Evolutionary conservation across 164 flowering plant species (phyloP).

Genomic region (Cinnamomum micranthum): DNA sequence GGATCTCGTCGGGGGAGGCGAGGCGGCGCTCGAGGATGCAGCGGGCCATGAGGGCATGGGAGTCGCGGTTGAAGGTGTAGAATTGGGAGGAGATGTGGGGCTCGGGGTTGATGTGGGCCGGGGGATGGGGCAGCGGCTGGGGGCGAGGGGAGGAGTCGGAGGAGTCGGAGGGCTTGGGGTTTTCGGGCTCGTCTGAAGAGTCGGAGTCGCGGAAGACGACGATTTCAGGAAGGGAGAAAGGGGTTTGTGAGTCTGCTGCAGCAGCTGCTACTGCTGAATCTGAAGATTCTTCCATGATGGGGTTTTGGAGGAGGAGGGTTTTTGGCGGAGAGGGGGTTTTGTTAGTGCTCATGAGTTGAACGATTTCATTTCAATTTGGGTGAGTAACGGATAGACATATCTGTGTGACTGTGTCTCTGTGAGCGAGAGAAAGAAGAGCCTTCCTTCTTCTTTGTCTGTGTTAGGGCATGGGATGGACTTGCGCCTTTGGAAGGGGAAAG

Average conservation of each 20-base stretch:
- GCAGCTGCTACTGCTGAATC: not conserved
- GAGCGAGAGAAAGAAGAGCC: too few species aligned
- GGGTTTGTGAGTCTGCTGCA: not conserved
- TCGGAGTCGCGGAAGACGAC: slow-evolving; percentile 42
- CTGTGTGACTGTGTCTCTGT: too few species aligned
- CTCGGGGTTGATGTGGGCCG: slow-evolving; percentile 51
- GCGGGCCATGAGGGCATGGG: slow-evolving; percentile 78
- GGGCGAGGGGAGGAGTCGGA: slow-evolving; percentile 18
- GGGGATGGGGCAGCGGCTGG: slow-evolving; percentile 1
- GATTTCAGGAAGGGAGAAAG: slow-evolving; percentile 39
- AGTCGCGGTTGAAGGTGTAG: slow-evolving; percentile 82
- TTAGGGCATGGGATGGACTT: too few species aligned
- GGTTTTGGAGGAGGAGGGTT: not conserved
- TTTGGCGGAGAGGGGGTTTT: not conserved
- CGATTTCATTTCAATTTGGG: not conserved
- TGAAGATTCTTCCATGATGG: not conserved
- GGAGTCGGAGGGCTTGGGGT: slow-evolving; percentile 23
- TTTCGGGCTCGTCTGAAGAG: slow-evolving; percentile 24
- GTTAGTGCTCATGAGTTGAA: not conserved
- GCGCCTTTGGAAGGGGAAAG: too few species aligned
- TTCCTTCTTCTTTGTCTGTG: too few species aligned
- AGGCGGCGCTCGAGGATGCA: slow-evolving; percentile 61
- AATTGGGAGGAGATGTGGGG: slow-evolving; percentile 90
- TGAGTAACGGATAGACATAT: not conserved
- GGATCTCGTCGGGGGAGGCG: slow-evolving; percentile 79